Conservation (phyloP, 371 early-diverging fungal species). For the Dichotomocladium elegans region DNA sequence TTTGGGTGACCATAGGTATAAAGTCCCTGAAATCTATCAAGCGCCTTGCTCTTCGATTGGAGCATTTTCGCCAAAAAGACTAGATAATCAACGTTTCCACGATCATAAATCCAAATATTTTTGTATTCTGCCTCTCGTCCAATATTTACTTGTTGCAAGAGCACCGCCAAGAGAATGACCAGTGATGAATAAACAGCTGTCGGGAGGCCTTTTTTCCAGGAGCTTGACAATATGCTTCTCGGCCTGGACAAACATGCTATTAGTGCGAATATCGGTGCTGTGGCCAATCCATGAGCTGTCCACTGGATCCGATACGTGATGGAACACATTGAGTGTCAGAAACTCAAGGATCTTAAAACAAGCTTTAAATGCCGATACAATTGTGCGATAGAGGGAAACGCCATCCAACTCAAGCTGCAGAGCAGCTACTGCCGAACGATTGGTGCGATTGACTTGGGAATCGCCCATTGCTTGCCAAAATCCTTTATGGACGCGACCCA, state of each 20-base stretch:
- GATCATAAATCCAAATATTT: not conserved
- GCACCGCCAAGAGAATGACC: conserved; percentile 44
- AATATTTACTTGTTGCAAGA: conserved; percentile 27
- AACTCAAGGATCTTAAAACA: conserved; percentile 18
- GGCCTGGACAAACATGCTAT: conserved; percentile 31
- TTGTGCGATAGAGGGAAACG: conserved; percentile 24
- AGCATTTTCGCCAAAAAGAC: conserved; percentile 57
- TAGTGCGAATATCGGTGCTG: conserved; percentile 18
- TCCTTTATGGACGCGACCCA: conserved; percentile 52
- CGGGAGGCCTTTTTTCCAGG: conserved; percentile 1
- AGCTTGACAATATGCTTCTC: conserved; percentile 25
- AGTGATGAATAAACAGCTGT: conserved; percentile 20
- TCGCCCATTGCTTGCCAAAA: conserved; percentile 56
- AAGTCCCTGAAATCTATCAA: conserved; percentile 46
- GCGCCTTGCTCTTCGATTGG: conserved; percentile 40
- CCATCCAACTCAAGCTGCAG: conserved; percentile 27
- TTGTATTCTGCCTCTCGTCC: not conserved
- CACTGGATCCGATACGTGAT: conserved; percentile 41
- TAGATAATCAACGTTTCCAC: not conserved
- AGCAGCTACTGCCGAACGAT: not conserved
- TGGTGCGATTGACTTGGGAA: conserved; percentile 4
- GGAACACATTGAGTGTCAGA: conserved; percentile 24
- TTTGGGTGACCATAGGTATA: conserved; percentile 56
- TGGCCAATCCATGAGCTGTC: conserved; percentile 38
- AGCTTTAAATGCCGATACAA: conserved; percentile 28